Evolutionary conservation across 306 rosid species (phyloP), one percentile per base, ranked within the genome.

Genomic region (Cicer judaicum): DNA sequence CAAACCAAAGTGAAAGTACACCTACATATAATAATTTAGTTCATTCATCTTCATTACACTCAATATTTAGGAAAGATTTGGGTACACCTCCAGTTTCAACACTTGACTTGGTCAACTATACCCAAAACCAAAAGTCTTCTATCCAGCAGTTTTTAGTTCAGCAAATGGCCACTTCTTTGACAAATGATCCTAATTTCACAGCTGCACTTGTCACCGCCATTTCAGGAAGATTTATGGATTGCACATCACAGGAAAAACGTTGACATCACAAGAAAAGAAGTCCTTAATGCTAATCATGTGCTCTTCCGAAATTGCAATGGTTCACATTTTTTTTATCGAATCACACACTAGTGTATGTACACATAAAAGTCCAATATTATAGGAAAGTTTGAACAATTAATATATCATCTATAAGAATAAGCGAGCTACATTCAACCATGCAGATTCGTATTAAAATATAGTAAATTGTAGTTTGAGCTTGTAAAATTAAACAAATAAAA

Each of bases 81-180:
- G 64, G 15, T 49, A 6, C 24, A 19, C 52, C 63, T 54, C 64
- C 64, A 74, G 43, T 47, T 68, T 61, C 64, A 62, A 82, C 82
- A 5, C 82, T 72, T 38, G 86, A 85, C 77, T 73, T 77, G 78
- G 72, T 85, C 80, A 24, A 24, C 34, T 24, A 24, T 24, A 24
- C 34, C 34, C 4, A 24, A 24, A 24, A 24, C 34, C 34, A 24
- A 24, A 84, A 68, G 50, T 72, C 84, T 0, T 70, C 81, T 9
- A 16, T 83, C 63, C 87, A 83, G 10, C 87, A 87, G 70, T 57
- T 86, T 21, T 68, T 94, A 76, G 83, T 85, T 73, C 89, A 82
- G 39, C 91, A 88, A 82, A 83, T 94, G 98, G 91, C 94, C n/a
- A 80, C 87, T 62, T 89, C 94, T 52, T 87, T 93, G 87, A 89